Base-by-base conservation (phyloP, 495 filamentous ascomycete species). In the Aspergillus biplanus region DNA sequence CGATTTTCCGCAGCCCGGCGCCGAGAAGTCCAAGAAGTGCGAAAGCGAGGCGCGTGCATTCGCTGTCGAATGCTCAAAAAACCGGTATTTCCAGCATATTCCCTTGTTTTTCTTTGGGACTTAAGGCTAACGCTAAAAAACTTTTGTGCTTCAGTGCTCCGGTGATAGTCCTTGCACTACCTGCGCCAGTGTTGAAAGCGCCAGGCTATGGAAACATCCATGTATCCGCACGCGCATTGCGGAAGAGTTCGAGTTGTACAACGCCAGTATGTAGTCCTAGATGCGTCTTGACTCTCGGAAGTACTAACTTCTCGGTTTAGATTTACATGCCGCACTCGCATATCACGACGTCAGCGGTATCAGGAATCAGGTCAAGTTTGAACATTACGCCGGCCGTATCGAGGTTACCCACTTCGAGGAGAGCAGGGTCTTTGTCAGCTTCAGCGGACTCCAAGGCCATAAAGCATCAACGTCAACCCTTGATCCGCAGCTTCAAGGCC, bases 61-160 rank as follows among this genome's bases (percentile, higher is more conserved):
- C 86, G 92, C 50, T 96, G 92, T 75, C 85, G 90, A 4, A 92
- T 96, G 79, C 78, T 96, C 11, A 90, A 92, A 69, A 96, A 96
- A 75, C 89, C 90, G 2, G 82, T 84, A 80, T 54, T 78, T 35
- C 34, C 16, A 35, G 21, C 21, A 13, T 44, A 44, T 13, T 44
- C 39, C 34, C 35, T 35, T 44, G 21, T 27, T 18, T 53, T 46
- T 39, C 37, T 44, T 44, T 44, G 39, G 39, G 11, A 44, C 8
- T 27, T 44, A 44, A 31, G 47, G 16, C 47, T 31, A 18, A 31
- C 27, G 6, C 47, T 44, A n/a, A 44, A 11, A 44, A n/a, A 18
- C 16, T 7, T 50, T 4, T 18, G 15, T 50, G 13, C 15, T 49
- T 49, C 16, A 81, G 77, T 96, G 92, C 68, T 93, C 90, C 5